Evolutionary conservation across 306 rosid genomes (phyloP), one percentile per base, ranked within the genome.

Genomic region (Luffa aegyptiaca): DNA sequence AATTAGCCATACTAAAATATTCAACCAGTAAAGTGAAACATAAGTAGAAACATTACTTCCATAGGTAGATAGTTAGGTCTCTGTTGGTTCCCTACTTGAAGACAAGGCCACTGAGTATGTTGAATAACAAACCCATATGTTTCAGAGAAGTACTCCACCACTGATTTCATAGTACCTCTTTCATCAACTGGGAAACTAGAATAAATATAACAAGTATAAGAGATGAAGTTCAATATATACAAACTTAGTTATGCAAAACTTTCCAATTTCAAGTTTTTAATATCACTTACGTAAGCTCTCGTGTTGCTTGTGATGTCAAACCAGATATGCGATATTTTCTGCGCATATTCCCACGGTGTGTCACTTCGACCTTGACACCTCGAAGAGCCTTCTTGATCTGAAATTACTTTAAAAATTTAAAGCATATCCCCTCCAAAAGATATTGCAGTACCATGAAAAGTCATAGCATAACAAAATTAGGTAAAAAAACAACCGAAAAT

Each of bases 361-460:
- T 96, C 33, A 96, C 99, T 84, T 96, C 99, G 79, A 96, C 98
- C 85, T 87, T 96, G 66, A 96, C 96, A 18, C 99, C 99, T 0
- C 99, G 93, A 0, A 96, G 88, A 1, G 99, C 99, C 83, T 93
- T 96, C 77, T 96, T 96, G 1, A 96, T 96, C 99, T 96, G 88
- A 49, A 53, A 48, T 74, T 11, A 81, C 61, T 75, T 53, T 0
- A 9, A 75, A 10, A 69, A 52, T 52, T 75, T 75, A 52, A 18
- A 17, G 18, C 33, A 79, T 31, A 70, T 9, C 11, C 69, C 17
- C 16, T 6, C 59, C 44, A 2, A 26, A 4, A 36, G 78, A 52
- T 55, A 21, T 79, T 21, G 6, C 21, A 31, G 2, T 52, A n/a
- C 14, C 8, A 31, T n/a, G 26, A 65, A 70, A 14, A 18, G 48